Base-by-base conservation (phyloP, 2,329 filamentous ascomycete genomes). In the Beauveria bassiana region DNA sequence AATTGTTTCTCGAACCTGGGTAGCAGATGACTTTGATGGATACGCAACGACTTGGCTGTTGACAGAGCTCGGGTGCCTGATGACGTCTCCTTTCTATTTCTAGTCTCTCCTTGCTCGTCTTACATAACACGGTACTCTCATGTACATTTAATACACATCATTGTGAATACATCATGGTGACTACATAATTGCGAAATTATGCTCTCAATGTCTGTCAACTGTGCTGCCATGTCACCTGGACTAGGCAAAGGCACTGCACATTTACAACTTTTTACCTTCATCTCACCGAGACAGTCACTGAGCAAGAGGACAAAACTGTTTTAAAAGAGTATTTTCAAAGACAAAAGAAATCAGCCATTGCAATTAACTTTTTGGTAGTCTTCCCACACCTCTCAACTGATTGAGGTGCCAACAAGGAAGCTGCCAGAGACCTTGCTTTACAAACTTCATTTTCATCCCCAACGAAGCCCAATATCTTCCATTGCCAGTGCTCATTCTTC, bases 311-410 rank as follows among this genome's bases (percentile, higher is more conserved):
- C 38, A 16, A 22, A 7, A 16, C 26, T 14, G 20, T 43, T 59
- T 43, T 20, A 50, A 47, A 51, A 50, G 18, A 62, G 51, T 57
- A 38, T 50, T 50, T 56, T 49, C 1, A 62, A 62, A 55, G 31
- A 62, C 55, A 62, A 62, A 62, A 31, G 56, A 56, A 61, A 59
- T 57, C 69, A 71, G 69, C 70, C 70, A 67, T 74, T 72, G 73
- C 74, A 75, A 76, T 76, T 59, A 62, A 76, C 74, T 76, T 76
- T 57, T 76, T 75, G 70, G 72, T 72, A 72, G 69, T 69, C 74
- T 71, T 65, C 70, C 47, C 69, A 66, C 73, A 74, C 71, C 73
- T 73, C 50, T 67, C 64, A 66, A 72, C 53, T 58, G 58, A 61
- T 70, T 61, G 71, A 74, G 72, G 71, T 71, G 73, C 70, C 51